Percentiles rank a stretch among this genome's conserved stretches.
These are phyloP conservation scores for Phytophthora sp. DNA, from an alignment of 352 stramenopile species.

Conservation along the genomic window DNA sequence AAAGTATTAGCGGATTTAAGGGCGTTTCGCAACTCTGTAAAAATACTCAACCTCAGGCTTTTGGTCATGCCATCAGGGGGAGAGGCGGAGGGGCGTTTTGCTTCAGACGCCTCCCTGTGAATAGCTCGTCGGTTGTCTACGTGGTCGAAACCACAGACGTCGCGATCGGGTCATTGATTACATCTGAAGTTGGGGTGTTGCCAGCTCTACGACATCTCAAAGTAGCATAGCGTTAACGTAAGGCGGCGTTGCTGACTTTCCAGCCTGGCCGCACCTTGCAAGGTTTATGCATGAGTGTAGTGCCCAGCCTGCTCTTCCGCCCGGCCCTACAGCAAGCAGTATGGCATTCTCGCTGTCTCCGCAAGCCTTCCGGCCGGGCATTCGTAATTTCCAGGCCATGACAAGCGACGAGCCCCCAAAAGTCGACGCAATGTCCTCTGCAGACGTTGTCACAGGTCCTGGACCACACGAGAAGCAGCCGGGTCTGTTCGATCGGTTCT, in stretches of 20 bases:
- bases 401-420: conserved; percentile 22
- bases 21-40: too few relatives aligned
- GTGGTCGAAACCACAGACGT: conserved; percentile 28
- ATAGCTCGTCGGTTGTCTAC: conserved; percentile 10
- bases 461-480: not conserved
- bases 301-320: conserved; percentile 16
- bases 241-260: conserved; percentile 16
- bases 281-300: conserved; percentile 40
- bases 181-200: conserved; percentile 6
- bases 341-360: conserved; percentile 29
- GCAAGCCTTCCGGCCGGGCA: conserved; percentile 21
- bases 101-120: conserved; percentile 24
- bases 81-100: too few relatives aligned
- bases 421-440: conserved; percentile 25
- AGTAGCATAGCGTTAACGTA: conserved; percentile 8
- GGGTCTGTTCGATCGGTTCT: conserved; percentile 9
- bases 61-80: too few relatives aligned
- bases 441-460: conserved; percentile 1
- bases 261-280: conserved; percentile 6
- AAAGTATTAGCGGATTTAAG: too few relatives aligned
- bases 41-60: too few relatives aligned
- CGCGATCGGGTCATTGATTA: not conserved
- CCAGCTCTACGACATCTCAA: conserved; percentile 1
- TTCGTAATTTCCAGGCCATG: conserved; percentile 15
- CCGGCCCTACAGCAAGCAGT: conserved; percentile 27